Conservation (phyloP, 1,284 basidiomycete genomes). For the Pyrrhoderma noxium region DNA sequence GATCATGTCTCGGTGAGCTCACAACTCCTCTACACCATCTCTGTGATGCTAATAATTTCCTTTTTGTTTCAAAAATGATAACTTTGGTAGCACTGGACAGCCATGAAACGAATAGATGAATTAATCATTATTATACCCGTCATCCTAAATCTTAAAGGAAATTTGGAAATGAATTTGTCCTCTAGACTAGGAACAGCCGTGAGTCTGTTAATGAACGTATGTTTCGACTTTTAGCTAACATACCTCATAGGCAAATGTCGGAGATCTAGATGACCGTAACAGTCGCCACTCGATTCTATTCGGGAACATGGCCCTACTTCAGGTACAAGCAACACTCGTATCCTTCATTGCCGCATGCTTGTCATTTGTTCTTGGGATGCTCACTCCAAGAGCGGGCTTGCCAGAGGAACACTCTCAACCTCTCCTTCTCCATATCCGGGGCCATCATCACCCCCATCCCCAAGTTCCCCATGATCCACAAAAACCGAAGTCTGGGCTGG, state of each 20-base stretch:
- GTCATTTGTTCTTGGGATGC: slow-evolving; percentile 66
- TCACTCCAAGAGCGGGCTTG: slow-evolving; percentile 33
- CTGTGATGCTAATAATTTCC: too few relatives aligned
- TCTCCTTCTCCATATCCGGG: too few relatives aligned
- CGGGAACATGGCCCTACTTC: slow-evolving; percentile 83
- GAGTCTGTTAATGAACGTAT: slow-evolving; percentile 1
- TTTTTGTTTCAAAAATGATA: too few relatives aligned
- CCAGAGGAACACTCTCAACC: background rate
- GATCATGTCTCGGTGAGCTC: slow-evolving; percentile 72
- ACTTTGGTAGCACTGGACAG: slow-evolving; percentile 65
- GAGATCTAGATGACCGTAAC: slow-evolving; percentile 74
- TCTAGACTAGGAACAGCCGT: slow-evolving; percentile 68
- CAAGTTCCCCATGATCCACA: slow-evolving; percentile 18
- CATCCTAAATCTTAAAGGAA: slow-evolving; percentile 92
- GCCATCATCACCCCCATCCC: background rate
- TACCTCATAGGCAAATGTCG: slow-evolving; percentile 54
- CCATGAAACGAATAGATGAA: slow-evolving; percentile 87
- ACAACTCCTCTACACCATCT: background rate
- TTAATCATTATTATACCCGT: slow-evolving; percentile 96
- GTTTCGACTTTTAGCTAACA: background rate
- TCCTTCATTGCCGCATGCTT: slow-evolving; percentile 81
- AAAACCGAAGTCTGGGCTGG: slow-evolving; percentile 37
- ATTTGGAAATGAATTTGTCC: slow-evolving; percentile 91
- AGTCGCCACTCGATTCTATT: slow-evolving; percentile 64
- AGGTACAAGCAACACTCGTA: slow-evolving; percentile 90